Evolutionary conservation across 441 rosid species (phyloP).

Genomic region (Adansonia gregorii): DNA sequence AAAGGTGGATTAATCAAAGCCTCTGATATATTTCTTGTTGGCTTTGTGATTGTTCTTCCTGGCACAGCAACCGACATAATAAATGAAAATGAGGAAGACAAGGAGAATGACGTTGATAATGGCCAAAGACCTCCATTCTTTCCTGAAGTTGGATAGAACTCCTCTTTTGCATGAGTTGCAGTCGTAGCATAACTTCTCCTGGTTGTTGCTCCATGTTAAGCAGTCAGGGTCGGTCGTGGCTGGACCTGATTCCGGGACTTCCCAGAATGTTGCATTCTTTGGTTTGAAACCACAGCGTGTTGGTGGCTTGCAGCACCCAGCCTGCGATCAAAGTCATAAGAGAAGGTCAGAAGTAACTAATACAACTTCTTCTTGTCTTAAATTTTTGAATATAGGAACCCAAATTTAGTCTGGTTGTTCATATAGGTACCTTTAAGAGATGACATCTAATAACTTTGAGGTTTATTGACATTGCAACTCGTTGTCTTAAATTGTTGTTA

Average conservation of each 20-base stretch:
- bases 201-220: constrained; percentile 37
- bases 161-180: constrained; percentile 33
- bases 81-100: constrained; percentile 42
- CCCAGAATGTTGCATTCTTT: constrained; percentile 32
- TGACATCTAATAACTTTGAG: no score
- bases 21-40: neutral
- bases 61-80: constrained; percentile 58
- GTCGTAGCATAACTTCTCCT: constrained; percentile 24
- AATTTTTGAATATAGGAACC: no score
- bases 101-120: constrained; percentile 38
- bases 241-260: constrained; percentile 11
- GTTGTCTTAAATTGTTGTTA: no score
- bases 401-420: no score
- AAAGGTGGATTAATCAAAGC: neutral
- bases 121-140: constrained; percentile 50
- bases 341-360: neutral
- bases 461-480: no score
- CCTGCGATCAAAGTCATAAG: constrained; percentile 23
- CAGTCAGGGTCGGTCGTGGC: constrained; percentile 34
- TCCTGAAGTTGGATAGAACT: constrained; percentile 47
- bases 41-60: constrained; percentile 36
- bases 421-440: no score
- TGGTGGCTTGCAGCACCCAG: constrained; percentile 53
- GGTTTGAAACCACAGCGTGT: constrained; percentile 26
- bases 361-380: no score